Percentiles rank a stretch among this genome's conserved stretches.
Conservation (phyloP, 345 rosid species). For the sweet orange (Citrus sinensis) region DNA sequence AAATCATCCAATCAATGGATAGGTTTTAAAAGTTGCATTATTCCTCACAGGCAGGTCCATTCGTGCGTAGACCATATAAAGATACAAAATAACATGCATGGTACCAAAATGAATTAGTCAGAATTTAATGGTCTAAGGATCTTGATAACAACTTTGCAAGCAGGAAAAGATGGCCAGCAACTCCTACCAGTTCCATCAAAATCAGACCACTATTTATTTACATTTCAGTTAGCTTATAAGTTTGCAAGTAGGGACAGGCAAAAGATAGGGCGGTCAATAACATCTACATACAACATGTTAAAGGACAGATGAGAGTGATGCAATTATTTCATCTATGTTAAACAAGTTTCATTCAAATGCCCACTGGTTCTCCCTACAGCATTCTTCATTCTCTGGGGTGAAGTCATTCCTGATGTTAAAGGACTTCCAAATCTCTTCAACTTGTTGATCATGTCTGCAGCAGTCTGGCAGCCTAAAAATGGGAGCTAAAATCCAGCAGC, state of each 20-base stretch:
- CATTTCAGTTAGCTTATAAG: background rate
- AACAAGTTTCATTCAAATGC: conserved; percentile 46
- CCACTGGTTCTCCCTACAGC: conserved; percentile 68
- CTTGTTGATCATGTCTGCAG: conserved; percentile 60
- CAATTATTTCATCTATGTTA: background rate
- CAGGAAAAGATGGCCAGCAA: background rate
- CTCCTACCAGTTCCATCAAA: background rate
- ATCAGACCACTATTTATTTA: background rate
- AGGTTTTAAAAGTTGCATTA: no score
- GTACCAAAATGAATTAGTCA: no score
- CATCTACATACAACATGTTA: background rate
- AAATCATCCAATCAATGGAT: no score
- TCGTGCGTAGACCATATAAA: no score
- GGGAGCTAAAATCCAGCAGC: conserved; percentile 34
- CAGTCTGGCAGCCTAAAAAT: conserved; percentile 35
- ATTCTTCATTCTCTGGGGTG: conserved; percentile 60
- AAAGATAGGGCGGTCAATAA: no score
- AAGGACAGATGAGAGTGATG: background rate
- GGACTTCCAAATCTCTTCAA: conserved; percentile 57
- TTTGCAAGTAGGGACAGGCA: background rate
- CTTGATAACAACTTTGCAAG: no score
- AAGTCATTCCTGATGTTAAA: conserved; percentile 60
- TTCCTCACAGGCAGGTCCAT: no score
- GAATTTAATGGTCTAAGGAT: no score
- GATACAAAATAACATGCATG: background rate